A percentile compares a stretch with the other conserved stretches of the same genome.
These are phyloP conservation scores for Zasmidium angulare DNA, from an alignment of 2,329 filamentous ascomycete genomes.

Conservation along the genomic window DNA sequence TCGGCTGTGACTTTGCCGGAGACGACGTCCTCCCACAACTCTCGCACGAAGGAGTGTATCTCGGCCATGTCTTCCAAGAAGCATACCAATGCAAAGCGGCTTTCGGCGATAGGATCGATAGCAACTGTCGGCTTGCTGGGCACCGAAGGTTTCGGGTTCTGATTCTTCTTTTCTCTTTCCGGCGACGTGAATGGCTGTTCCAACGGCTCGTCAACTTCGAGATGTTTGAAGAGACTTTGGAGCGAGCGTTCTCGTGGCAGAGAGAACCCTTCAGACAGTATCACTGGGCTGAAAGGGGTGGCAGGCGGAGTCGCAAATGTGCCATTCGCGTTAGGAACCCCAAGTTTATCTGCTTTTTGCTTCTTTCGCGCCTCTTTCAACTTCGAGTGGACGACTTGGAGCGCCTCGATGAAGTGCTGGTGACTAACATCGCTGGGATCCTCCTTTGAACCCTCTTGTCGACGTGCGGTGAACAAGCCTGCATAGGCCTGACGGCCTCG, in stretches of 20 bases:
- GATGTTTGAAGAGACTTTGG: background rate
- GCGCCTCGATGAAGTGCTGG: background rate
- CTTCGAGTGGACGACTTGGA: background rate
- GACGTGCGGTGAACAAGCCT: background rate
- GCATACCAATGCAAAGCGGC: background rate
- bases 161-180: background rate
- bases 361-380: slow-evolving; percentile 2
- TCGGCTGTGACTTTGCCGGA: background rate
- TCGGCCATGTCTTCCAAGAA: background rate
- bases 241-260: background rate
- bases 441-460: too few species aligned
- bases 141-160: background rate
- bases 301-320: too few species aligned
- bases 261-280: too few species aligned
- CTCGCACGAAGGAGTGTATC: background rate
- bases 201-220: background rate
- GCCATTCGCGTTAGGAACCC: too few species aligned
- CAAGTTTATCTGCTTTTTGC: background rate
- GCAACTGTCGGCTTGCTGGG: too few species aligned
- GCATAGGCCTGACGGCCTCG: background rate
- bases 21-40: background rate
- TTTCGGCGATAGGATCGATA: background rate
- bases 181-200: background rate
- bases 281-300: too few species aligned
- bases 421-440: background rate